Base-by-base conservation (phyloP, 176 grass and related monocot genomes). In the Zoysia pacifica region DNA sequence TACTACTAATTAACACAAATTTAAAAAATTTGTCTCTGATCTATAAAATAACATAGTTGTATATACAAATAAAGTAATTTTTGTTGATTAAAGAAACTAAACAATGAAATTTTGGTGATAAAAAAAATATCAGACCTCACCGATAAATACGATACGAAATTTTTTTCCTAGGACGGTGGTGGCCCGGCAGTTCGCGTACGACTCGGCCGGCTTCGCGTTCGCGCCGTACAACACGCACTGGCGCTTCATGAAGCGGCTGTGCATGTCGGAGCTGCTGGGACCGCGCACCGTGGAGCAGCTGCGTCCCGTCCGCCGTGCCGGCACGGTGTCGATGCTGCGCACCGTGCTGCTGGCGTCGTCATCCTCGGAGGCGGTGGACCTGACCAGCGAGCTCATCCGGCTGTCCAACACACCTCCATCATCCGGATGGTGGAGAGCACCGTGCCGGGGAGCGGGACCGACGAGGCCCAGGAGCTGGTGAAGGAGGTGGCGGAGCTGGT, bases 171-270 rank as follows among this genome's bases (percentile, higher is more conserved):
- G n/a, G n/a, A n/a, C n/a, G n/a, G n/a, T n/a, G n/a, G 91, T 85
- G 10, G 82, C 79, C 0, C 43, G 80, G 1, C 76, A 90, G 61
- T 82, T 97, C 71, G 71, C 91, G 6, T 97, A 97, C 69, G 84
- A 53, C 65, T 52, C 73, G 5, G n/a, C 87, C 0, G 89, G 79
- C 1, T 97, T 94, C 72, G 74, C 87, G 36, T 97, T 97, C 72
- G 91, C 94, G 41, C 89, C 87, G 6, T 90, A 91, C 66, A 53
- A 83, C 51, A 45, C 83, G 20, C 86, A 97, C 82, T 97, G 94
- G 94, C 86, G 86, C 3, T 97, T 91, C 79, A 74, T 93, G 69
- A 97, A 93, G 88, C 83, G 88, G 15, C 84, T 93, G 1, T 93
- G 91, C 86, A 83, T 93, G 86, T 82, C 86, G 5, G 88, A 91